phyloP scores from a whole-genome alignment of 2,329 filamentous ascomycete species.

The Aspergillus terreus region DNA sequence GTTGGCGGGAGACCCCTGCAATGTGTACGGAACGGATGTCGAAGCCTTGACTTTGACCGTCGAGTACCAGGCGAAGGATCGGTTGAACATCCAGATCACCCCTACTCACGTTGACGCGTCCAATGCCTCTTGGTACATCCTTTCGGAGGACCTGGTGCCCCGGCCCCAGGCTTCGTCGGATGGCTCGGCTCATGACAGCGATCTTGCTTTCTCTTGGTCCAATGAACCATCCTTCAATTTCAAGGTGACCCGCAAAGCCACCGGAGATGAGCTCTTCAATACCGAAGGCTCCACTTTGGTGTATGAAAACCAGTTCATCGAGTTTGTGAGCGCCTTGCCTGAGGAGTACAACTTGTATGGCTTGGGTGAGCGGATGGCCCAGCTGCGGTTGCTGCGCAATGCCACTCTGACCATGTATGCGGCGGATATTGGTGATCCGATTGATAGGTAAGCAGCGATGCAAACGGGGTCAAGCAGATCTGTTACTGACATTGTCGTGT shows the following conservation, averaged over 20 bases:
- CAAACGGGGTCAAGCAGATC: neutral
- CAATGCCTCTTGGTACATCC: slow-evolving; percentile 64
- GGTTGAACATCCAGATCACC: slow-evolving; percentile 67
- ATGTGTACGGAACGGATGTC: slow-evolving; percentile 75
- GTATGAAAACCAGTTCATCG: slow-evolving; percentile 74
- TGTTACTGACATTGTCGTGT: neutral
- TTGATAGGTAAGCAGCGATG: slow-evolving; percentile 37
- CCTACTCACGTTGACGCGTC: slow-evolving; percentile 59
- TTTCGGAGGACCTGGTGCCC: slow-evolving; percentile 61
- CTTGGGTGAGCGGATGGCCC: slow-evolving; percentile 69
- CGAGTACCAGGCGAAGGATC: slow-evolving; percentile 61
- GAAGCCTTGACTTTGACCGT: slow-evolving; percentile 63
- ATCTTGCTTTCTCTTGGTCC: slow-evolving; percentile 52
- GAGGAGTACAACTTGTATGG: slow-evolving; percentile 74
- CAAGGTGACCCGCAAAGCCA: slow-evolving; percentile 55
- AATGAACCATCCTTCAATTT: slow-evolving; percentile 58
- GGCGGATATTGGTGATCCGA: slow-evolving; percentile 60
- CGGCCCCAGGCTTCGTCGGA: slow-evolving; percentile 49
- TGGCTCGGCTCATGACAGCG: slow-evolving; percentile 33
- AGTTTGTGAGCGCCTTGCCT: slow-evolving; percentile 64
- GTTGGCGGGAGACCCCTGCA: slow-evolving; percentile 57
- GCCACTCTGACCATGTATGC: slow-evolving; percentile 66
- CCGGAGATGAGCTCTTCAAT: slow-evolving; percentile 64
- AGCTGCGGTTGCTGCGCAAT: slow-evolving; percentile 68
- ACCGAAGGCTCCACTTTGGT: slow-evolving; percentile 63